Base-by-base conservation (phyloP, 2,329 filamentous ascomycete genomes). In the Blastomyces percursus region DNA sequence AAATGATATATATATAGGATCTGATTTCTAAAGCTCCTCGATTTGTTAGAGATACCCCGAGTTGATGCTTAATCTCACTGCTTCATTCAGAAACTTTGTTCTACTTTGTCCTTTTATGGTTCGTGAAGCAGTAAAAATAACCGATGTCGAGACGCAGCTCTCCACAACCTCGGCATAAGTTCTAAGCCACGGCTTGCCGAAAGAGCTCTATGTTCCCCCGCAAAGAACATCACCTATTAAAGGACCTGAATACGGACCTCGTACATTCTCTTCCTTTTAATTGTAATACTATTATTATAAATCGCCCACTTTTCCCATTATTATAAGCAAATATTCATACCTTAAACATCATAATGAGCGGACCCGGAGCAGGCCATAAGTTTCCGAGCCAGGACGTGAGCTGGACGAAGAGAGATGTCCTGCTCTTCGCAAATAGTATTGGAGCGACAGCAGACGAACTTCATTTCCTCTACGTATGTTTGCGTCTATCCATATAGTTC, bases 391-490 rank as follows among this genome's bases (percentile, higher is more conserved):
- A 84, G 71, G 83, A 87, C 72, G 90, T 96, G 12, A 84, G 87
- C 69, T 96, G 91, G 92, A 77, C 90, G 70, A 91, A 92, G 83
- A 86, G 92, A 67, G 92, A 96, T 80, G 85, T 87, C 44, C 81
- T 96, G 65, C 86, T 97, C 65, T 96, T 96, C 75, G 91, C 92
- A 69, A 88, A 88, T 76, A 93, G 88, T 78, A 93, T 96, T 74
- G 92, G 92, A 62, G 86, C 83, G 72, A 93, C 85, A 14, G 82
- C 83, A n/a, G 86, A 96, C 69, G 92, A 96, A 80, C 84, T 96
- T 71, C 91, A 96, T 73, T 96, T 93, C 73, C 86, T 96, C 77
- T 96, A 91, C 71, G 91, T 94, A 81, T 64, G 83, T 72, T 46
- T 24, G 44, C 32, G 11, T 40, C 32, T 21, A 38, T 44, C n/a